Percentiles rank a stretch among this genome's conserved stretches.
These are phyloP conservation scores for Stachybotrys echinatus DNA, from an alignment of 2,329 filamentous ascomycete species.

Conservation along the genomic window DNA sequence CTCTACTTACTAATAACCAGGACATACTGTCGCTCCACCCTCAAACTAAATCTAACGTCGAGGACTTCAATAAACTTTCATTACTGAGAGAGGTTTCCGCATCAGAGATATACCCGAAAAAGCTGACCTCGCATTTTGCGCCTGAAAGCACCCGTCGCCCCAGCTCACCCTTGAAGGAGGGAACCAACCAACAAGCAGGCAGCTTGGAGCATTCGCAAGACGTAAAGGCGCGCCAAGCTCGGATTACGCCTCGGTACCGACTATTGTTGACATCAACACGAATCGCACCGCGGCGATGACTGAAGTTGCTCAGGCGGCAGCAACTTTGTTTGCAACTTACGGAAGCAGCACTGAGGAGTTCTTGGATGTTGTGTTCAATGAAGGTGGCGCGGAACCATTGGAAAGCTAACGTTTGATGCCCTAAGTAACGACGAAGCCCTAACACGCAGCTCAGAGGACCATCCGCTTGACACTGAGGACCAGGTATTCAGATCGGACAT, in stretches of 20 bases:
- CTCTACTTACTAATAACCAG: conserved; percentile 17
- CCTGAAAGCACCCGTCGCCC: conserved; percentile 30
- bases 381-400: conserved; percentile 26
- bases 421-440: conserved; percentile 38
- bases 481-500: conserved; percentile 23
- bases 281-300: not conserved
- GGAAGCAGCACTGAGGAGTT: conserved; percentile 34
- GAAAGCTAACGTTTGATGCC: conserved; percentile 33
- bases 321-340: conserved; percentile 32
- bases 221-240: conserved; percentile 17
- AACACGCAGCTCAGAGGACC: conserved; percentile 19
- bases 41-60: conserved; percentile 12
- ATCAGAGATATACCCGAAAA: conserved; percentile 28
- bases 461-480: conserved; percentile 20
- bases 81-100: conserved; percentile 16
- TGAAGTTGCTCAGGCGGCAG: not conserved
- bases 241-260: conserved; percentile 32
- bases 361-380: conserved; percentile 35
- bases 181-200: conserved; percentile 34
- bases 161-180: conserved; percentile 20
- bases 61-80: conserved; percentile 9
- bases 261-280: conserved; percentile 32
- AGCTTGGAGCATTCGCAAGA: conserved; percentile 31
- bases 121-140: conserved; percentile 35
- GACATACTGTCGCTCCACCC: conserved; percentile 13